A percentile compares a stretch with the other conserved stretches of the same genome.
These are phyloP conservation scores for Fusarium nisikadoi DNA, from an alignment of 2,329 filamentous ascomycete genomes.

Conservation along the genomic window DNA sequence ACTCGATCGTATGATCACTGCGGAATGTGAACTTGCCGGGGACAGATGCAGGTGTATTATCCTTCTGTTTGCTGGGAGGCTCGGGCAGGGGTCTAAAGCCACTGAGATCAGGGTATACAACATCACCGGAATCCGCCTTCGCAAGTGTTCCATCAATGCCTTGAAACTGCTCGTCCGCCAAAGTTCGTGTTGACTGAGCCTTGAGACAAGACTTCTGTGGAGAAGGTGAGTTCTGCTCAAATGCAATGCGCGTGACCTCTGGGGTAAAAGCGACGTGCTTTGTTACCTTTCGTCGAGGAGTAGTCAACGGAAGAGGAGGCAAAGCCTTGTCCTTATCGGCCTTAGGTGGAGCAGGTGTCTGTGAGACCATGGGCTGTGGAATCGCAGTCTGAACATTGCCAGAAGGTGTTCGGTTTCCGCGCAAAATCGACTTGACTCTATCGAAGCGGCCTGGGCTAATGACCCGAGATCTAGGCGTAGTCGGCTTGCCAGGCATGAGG, in stretches of 20 bases:
- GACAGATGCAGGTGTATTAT: constrained; percentile 52
- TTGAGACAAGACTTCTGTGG: constrained; percentile 63
- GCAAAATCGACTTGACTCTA: constrained; percentile 68
- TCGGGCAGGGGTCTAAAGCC: constrained; percentile 50
- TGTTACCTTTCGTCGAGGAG: constrained; percentile 71
- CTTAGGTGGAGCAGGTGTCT: constrained; percentile 58
- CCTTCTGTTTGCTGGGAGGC: constrained; percentile 37
- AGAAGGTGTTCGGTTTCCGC: constrained; percentile 51
- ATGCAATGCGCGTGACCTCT: constrained; percentile 64
- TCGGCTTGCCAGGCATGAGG: constrained; percentile 45
- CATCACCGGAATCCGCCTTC: constrained; percentile 46
- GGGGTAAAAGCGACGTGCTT: constrained; percentile 87
- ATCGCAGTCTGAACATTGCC: constrained; percentile 59
- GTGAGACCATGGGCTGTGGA: constrained; percentile 57
- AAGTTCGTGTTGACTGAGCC: constrained; percentile 49
- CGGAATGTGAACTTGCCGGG: constrained; percentile 73
- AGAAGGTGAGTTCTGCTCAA: constrained; percentile 64
- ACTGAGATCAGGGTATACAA: constrained; percentile 66
- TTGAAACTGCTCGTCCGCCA: constrained; percentile 46
- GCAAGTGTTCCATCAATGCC: constrained; percentile 44
- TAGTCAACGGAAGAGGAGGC: constrained; percentile 66
- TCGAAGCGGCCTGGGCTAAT: constrained; percentile 64
- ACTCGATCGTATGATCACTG: constrained; percentile 71
- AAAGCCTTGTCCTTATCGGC: constrained; percentile 67
- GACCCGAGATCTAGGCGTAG: constrained; percentile 50